phyloP scores from a whole-genome alignment of 78 protist species.

The slime mould (Dictyostelium discoideum) region DNA sequence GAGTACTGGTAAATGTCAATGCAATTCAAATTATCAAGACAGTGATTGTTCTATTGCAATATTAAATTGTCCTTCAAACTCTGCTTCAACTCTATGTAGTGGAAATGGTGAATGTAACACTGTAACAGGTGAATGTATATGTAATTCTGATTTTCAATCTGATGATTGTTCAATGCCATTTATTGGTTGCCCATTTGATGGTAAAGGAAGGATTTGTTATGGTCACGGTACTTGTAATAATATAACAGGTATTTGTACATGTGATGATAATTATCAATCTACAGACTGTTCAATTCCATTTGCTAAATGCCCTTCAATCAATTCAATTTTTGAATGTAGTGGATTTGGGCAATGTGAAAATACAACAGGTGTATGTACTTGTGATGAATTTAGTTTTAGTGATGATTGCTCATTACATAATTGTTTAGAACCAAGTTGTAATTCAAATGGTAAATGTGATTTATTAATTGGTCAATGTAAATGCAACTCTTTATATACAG shows the following conservation, averaged over 20 bases:
- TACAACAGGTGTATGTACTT: background rate
- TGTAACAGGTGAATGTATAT: background rate
- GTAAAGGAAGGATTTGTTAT: background rate
- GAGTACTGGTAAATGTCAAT: background rate
- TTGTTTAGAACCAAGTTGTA: background rate
- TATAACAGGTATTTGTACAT: background rate
- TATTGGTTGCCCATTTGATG: background rate
- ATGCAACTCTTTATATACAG: background rate
- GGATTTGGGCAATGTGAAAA: background rate
- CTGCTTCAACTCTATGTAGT: background rate
- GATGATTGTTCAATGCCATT: background rate
- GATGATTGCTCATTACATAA: background rate
- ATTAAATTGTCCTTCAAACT: background rate
- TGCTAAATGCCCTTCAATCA: background rate
- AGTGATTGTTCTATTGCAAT: background rate
- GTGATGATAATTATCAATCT: background rate
- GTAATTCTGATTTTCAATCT: background rate
- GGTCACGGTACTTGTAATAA: background rate
- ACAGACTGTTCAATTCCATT: background rate
- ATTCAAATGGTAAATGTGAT: background rate
- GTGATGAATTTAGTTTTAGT: background rate
- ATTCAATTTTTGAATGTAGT: background rate
- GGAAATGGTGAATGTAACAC: background rate
- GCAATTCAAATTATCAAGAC: background rate
- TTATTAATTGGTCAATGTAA: background rate